These are phyloP conservation scores for Yamadazyma triangularis DNA, from an alignment of 1,139 yeast genomes.

Conservation along the genomic window DNA sequence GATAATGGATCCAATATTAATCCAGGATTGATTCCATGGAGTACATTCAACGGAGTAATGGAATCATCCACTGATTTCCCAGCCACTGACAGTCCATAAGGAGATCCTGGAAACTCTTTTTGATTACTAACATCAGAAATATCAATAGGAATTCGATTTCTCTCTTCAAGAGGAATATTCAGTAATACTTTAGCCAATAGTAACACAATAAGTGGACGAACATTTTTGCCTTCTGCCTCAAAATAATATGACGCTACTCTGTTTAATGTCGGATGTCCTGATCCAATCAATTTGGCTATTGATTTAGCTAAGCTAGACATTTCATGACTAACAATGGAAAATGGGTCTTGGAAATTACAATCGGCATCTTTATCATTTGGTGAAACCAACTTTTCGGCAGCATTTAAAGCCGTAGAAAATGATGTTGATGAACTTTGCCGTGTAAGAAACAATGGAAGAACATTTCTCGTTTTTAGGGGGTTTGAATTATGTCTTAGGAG, in stretches of 20 bases:
- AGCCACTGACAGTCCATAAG: conserved; percentile 42
- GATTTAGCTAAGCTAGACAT: conserved; percentile 88
- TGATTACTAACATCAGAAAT: conserved; percentile 61
- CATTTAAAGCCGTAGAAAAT: conserved; percentile 58
- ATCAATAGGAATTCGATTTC: conserved; percentile 63
- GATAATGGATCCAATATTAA: conserved; percentile 79
- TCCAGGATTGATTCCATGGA: conserved; percentile 85
- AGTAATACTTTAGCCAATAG: conserved; percentile 78
- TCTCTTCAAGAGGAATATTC: conserved; percentile 65
- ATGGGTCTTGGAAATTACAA: conserved; percentile 76
- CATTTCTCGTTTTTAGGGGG: conserved; percentile 7
- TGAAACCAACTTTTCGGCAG: conserved; percentile 78
- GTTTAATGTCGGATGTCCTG: conserved; percentile 90
- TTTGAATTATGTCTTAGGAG: neutral
- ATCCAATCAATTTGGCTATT: conserved; percentile 81
- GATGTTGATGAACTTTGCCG: conserved; percentile 12
- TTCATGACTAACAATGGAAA: conserved; percentile 88
- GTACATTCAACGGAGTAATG: conserved; percentile 74
- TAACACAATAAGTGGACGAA: conserved; percentile 85
- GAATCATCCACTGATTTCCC: conserved; percentile 54
- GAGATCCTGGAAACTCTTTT: conserved; percentile 52
- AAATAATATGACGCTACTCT: conserved; percentile 90
- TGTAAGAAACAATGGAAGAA: no score
- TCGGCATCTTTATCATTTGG: conserved; percentile 52
- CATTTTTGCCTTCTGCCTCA: conserved; percentile 94